These are phyloP conservation scores for Clavulina sp. DNA, from an alignment of 768 basidiomycete species.

Conservation along the genomic window DNA sequence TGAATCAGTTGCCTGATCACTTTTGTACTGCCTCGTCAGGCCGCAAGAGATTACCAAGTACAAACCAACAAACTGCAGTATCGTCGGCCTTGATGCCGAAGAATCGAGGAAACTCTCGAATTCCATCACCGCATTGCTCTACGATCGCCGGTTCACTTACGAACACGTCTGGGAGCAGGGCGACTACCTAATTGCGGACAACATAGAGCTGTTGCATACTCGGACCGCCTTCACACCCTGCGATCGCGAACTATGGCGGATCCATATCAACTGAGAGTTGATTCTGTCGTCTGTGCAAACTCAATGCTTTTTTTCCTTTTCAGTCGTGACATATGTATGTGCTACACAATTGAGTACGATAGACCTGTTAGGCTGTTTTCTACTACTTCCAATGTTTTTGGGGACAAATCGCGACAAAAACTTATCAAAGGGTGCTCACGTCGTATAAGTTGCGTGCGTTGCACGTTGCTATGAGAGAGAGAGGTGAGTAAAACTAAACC, in stretches of 20 bases:
- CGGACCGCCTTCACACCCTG: not conserved
- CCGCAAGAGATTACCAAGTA: not conserved
- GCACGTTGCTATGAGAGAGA: too few species aligned
- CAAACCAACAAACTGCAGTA: not conserved
- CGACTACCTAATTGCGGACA: not conserved
- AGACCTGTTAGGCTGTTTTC: too few species aligned
- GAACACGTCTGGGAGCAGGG: not conserved
- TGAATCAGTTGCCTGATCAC: not conserved
- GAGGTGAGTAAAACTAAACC: too few species aligned
- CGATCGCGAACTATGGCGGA: not conserved
- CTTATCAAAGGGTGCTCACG: too few species aligned
- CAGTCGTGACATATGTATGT: too few species aligned
- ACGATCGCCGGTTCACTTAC: not conserved
- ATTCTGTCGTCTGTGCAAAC: too few species aligned
- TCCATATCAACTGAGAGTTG: not conserved
- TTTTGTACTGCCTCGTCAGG: not conserved
- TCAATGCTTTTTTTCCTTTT: too few species aligned
- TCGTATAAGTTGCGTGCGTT: too few species aligned
- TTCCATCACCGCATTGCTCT: not conserved
- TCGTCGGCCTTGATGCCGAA: not conserved
- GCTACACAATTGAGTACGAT: too few species aligned
- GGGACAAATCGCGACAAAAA: too few species aligned
- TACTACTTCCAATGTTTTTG: too few species aligned
- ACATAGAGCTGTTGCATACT: not conserved
- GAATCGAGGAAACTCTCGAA: not conserved